Evolutionary conservation across 2,329 filamentous ascomycete genomes (phyloP).

Genomic region (Diaporthe vaccinii): DNA sequence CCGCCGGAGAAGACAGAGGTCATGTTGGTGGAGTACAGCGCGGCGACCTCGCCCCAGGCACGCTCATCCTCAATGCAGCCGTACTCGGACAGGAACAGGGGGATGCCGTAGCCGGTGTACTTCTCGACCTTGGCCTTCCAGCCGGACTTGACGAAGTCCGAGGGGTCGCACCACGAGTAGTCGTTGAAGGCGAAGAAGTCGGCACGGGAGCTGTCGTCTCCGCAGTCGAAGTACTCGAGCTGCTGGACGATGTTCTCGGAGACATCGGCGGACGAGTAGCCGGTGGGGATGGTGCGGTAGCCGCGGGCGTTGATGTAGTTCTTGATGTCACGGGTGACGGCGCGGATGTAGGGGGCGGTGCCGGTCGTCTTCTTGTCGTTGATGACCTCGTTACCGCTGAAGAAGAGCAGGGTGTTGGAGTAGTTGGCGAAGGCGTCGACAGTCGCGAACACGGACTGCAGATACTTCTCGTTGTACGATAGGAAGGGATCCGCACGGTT

Average conservation of each 20-base stretch:
- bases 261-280: slow-evolving; percentile 85
- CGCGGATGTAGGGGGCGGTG: slow-evolving; percentile 82
- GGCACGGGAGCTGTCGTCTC: slow-evolving; percentile 82
- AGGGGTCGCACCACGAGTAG: slow-evolving; percentile 86
- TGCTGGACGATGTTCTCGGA: slow-evolving; percentile 87
- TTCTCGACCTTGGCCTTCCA: slow-evolving; percentile 92
- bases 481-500: slow-evolving; percentile 78
- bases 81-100: slow-evolving; percentile 95
- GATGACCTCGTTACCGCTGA: slow-evolving; percentile 86
- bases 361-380: slow-evolving; percentile 76
- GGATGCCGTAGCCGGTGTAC: slow-evolving; percentile 87
- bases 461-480: slow-evolving; percentile 90
- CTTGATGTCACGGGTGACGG: slow-evolving; percentile 82
- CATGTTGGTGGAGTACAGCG: slow-evolving; percentile 89
- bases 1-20: slow-evolving; percentile 93
- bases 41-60: slow-evolving; percentile 81
- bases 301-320: slow-evolving; percentile 74
- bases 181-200: slow-evolving; percentile 90
- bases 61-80: slow-evolving; percentile 89
- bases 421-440: slow-evolving; percentile 88
- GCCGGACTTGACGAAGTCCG: slow-evolving; percentile 77
- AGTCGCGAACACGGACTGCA: slow-evolving; percentile 88
- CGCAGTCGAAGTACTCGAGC: slow-evolving; percentile 94
- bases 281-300: slow-evolving; percentile 78
- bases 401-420: slow-evolving; percentile 88